phyloP scores from a whole-genome alignment of 2,329 filamentous ascomycete genomes.

The Rhynchosporium agropyri region DNA sequence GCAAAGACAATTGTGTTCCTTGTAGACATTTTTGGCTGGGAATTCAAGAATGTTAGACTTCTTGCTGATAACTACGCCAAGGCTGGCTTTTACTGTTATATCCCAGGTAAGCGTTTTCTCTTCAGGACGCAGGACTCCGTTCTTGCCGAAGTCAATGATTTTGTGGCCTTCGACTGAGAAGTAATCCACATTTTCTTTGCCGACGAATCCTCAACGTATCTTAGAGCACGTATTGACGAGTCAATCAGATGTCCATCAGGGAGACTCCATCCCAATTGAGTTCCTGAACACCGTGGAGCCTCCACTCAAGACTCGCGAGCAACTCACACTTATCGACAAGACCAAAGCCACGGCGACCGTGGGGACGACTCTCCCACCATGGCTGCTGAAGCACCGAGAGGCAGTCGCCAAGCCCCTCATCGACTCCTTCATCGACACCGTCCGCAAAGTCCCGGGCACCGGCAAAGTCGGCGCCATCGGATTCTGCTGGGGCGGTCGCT shows the following conservation, averaged over 20 bases:
- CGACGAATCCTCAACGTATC: not conserved
- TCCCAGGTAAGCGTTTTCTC: slow-evolving; percentile 41
- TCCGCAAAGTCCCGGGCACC: slow-evolving; percentile 46
- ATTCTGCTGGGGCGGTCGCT: slow-evolving; percentile 63
- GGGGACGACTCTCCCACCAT: slow-evolving; percentile 47
- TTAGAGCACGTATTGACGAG: not conserved
- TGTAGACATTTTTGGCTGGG: slow-evolving; percentile 53
- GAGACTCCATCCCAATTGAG: slow-evolving; percentile 46
- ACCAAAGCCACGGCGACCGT: slow-evolving; percentile 46
- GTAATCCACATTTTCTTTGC: not conserved
- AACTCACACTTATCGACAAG: slow-evolving; percentile 45
- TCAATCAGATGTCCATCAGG: slow-evolving; percentile 45
- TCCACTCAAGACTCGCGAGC: slow-evolving; percentile 45
- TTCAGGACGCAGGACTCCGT: not conserved
- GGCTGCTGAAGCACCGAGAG: slow-evolving; percentile 49
- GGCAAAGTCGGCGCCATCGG: slow-evolving; percentile 55
- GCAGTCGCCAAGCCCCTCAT: slow-evolving; percentile 47
- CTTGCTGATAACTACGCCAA: slow-evolving; percentile 52
- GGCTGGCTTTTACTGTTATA: slow-evolving; percentile 48
- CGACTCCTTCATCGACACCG: slow-evolving; percentile 47
- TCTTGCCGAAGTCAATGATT: not conserved
- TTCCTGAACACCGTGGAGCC: slow-evolving; percentile 49
- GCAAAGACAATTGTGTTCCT: slow-evolving; percentile 51
- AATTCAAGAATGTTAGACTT: slow-evolving; percentile 50
- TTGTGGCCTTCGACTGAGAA: not conserved